Evolutionary conservation across 345 rosid genomes (phyloP).

Genomic region (Linum lewisii): DNA sequence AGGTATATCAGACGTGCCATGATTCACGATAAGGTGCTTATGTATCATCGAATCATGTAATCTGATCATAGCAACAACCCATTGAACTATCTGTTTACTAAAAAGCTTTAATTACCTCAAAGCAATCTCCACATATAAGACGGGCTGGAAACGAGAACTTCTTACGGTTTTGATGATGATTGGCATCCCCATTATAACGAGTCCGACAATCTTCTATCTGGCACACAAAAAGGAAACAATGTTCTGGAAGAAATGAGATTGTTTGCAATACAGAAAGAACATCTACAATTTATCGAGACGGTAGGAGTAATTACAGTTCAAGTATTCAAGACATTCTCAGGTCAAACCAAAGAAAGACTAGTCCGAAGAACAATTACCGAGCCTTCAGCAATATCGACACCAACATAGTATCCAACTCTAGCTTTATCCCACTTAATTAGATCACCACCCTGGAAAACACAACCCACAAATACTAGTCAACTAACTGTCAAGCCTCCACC

Average conservation of each 20-base stretch:
- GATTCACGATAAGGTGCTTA: background rate
- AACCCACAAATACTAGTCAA: conserved; percentile 1
- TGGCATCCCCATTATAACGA: conserved; percentile 93
- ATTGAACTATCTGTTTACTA: background rate
- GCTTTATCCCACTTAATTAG: conserved; percentile 99
- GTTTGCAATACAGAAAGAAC: too few relatives aligned
- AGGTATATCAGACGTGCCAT: background rate
- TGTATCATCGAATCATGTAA: background rate
- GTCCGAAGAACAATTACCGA: conserved; percentile 47
- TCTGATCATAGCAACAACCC: background rate
- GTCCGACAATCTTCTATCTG: conserved; percentile 98
- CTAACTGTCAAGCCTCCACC: background rate
- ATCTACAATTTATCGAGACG: too few relatives aligned
- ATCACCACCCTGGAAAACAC: conserved; percentile 71
- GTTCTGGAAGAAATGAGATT: too few relatives aligned
- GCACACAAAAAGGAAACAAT: background rate
- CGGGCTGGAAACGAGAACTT: conserved; percentile 93
- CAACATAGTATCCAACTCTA: conserved; percentile 81
- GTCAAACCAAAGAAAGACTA: background rate
- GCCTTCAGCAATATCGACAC: conserved; percentile 94
- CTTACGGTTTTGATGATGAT: conserved; percentile 84
- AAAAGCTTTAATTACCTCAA: conserved; percentile 49
- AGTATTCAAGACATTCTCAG: background rate
- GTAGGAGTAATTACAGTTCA: too few relatives aligned
- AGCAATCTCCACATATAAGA: conserved; percentile 90